These are phyloP conservation scores for Dimargaris xerosporica DNA, from an alignment of 192 early-diverging fungal genomes.

Conservation along the genomic window DNA sequence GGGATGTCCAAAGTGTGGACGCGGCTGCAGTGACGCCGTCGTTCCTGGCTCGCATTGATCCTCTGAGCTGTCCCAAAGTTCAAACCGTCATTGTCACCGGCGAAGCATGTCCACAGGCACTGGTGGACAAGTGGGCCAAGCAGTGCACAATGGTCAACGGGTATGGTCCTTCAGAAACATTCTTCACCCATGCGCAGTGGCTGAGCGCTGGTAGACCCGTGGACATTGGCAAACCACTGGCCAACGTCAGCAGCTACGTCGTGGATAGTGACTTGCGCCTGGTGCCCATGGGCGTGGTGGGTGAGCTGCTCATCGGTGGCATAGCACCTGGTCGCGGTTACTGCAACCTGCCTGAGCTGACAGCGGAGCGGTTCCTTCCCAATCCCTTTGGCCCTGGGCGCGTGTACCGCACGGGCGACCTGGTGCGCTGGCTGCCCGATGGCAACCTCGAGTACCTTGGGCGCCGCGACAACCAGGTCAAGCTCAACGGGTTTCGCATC, in stretches of 20 bases:
- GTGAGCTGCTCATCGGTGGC: slow-evolving; percentile 21
- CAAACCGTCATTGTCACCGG: background rate
- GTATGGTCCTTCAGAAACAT: slow-evolving; percentile 24
- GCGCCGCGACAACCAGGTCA: slow-evolving; percentile 22
- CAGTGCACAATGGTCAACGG: slow-evolving; percentile 14
- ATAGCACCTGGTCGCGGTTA: slow-evolving; percentile 20
- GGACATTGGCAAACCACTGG: slow-evolving; percentile 17
- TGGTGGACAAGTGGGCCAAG: background rate
- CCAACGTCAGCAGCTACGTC: slow-evolving; percentile 16
- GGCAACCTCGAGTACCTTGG: slow-evolving; percentile 21
- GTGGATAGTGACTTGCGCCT: slow-evolving; percentile 13
- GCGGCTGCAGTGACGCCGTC: background rate
- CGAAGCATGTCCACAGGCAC: background rate
- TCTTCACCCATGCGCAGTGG: background rate
- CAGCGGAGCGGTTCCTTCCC: slow-evolving; percentile 16
- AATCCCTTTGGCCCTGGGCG: slow-evolving; percentile 18
- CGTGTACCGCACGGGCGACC: slow-evolving; percentile 25
- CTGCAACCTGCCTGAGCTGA: slow-evolving; percentile 20
- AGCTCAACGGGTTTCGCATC: slow-evolving; percentile 23
- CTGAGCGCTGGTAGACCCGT: background rate
- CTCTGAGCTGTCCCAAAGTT: background rate
- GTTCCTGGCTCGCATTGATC: background rate
- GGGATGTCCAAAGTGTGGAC: background rate
- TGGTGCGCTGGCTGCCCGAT: slow-evolving; percentile 17
- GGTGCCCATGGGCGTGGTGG: slow-evolving; percentile 19